Conservation (phyloP, 176 grass and related monocot species). For the Chrysopogon serrulatus region DNA sequence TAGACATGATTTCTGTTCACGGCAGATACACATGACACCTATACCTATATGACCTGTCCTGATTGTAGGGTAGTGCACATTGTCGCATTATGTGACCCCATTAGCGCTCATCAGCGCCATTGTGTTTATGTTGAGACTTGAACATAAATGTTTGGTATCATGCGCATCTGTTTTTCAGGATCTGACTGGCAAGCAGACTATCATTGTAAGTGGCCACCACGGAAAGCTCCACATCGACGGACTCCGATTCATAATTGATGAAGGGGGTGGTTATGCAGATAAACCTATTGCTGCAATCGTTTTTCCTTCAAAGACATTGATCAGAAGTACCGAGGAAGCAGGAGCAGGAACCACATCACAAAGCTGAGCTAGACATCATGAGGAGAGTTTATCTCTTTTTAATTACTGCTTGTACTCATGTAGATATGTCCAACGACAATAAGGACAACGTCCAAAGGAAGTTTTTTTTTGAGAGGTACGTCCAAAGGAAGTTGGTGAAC, state of each 20-base stretch:
- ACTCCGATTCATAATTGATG: constrained; percentile 75
- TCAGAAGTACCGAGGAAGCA: constrained; percentile 38
- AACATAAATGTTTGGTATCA: background rate
- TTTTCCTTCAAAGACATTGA: constrained; percentile 61
- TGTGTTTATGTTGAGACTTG: background rate
- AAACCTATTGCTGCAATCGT: constrained; percentile 67
- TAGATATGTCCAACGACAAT: no score
- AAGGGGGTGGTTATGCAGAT: constrained; percentile 59
- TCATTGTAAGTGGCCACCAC: constrained; percentile 84
- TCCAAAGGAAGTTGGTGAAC: background rate
- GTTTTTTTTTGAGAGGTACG: no score
- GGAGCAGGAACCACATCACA: background rate
- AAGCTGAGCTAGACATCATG: background rate
- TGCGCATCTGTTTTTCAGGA: constrained; percentile 41
- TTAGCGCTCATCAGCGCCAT: background rate
- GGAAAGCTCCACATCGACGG: constrained; percentile 71
- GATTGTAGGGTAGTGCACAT: background rate
- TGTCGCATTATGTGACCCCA: background rate
- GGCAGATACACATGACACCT: background rate
- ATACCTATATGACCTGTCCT: background rate
- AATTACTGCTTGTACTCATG: background rate
- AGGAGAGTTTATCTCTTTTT: background rate
- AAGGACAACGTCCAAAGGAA: no score
- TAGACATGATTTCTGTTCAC: constrained; percentile 6
- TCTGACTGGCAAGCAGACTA: constrained; percentile 51